Evolutionary conservation across 208 protist species (phyloP), one percentile per base, ranked within the genome.

Genomic region (Trypanosoma vivax): DNA sequence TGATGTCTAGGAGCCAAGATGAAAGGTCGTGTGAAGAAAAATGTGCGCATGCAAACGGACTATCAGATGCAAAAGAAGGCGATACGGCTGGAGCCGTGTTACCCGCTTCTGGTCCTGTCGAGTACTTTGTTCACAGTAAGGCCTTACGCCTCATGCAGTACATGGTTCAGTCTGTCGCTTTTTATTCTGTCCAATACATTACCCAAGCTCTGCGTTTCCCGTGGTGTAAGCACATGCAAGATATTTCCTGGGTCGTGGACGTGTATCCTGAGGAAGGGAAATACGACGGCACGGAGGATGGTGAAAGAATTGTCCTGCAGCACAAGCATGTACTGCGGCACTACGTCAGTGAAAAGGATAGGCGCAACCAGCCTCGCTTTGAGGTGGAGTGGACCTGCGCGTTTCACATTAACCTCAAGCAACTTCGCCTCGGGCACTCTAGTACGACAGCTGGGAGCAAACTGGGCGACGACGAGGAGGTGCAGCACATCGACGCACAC

Each of bases 141-240:
- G 77, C 84, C 18, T 80, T 88, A 35, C 70, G 74, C 30, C 30
- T 85, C 24, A 83, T 92, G 80, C 70, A 85, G 47, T 85, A 79
- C 57, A 65, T 76, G 46, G 77, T 82, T 16, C 80, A 92, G 25
- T 64, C 67, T 3, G 61, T 79, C 13, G 74, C 84, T 46, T 85
- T 89, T 51, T 83, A 73, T 50, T 68, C 78, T 5, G 49, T 70
- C 23, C 78, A 85, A 50, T 70, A 61, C 7, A 38, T 83, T 27
- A 73, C 64, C 27, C 59, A 73, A 57, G 41, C 73, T 0, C 43
- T 90, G 5, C 82, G 69, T 60, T 64, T 82, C 46, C 66, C 73
- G 13, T 92, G 84, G 80, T 49, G 72, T 18, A 66, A 70, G 7
- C 73, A 82, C 45, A 74, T 82, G 68, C 70, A 77, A 50, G 80